These are phyloP conservation scores for Fomes fomentarius DNA, from an alignment of 1,284 basidiomycete species.

Conservation along the genomic window DNA sequence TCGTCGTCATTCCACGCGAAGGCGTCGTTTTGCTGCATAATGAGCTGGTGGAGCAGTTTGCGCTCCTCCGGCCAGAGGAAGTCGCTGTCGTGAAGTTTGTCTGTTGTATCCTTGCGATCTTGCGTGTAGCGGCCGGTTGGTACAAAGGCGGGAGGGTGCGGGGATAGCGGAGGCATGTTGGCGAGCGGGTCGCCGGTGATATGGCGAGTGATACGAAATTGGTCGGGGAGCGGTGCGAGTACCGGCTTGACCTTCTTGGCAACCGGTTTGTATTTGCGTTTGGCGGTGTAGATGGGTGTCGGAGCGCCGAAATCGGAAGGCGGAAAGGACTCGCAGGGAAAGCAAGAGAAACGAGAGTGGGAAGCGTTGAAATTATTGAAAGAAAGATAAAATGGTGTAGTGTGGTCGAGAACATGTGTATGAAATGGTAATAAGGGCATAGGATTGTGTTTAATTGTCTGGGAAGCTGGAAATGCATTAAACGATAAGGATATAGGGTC, in stretches of 20 bases:
- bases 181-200: conserved; percentile 39
- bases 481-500: no score
- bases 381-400: no score
- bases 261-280: conserved; percentile 43
- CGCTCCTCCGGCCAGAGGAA: conserved; percentile 37
- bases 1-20: conserved; percentile 40
- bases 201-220: conserved; percentile 36
- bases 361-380: no score
- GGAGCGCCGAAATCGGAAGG: no score
- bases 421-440: no score
- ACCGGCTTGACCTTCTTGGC: conserved; percentile 35
- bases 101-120: conserved; percentile 31
- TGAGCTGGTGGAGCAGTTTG: conserved; percentile 37
- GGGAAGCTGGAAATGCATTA: no score
- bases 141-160: conserved; percentile 30
- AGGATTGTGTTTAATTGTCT: no score
- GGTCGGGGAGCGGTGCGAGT: conserved; percentile 28
- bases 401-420: no score
- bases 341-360: no score
- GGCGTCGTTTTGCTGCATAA: conserved; percentile 32
- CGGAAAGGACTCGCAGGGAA: no score
- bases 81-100: conserved; percentile 28
- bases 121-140: conserved; percentile 37
- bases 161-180: conserved; percentile 30
- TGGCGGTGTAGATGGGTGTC: no score